Base-by-base conservation (phyloP, 108 stramenopile species). In the Aurantiochytrium sp. region DNA sequence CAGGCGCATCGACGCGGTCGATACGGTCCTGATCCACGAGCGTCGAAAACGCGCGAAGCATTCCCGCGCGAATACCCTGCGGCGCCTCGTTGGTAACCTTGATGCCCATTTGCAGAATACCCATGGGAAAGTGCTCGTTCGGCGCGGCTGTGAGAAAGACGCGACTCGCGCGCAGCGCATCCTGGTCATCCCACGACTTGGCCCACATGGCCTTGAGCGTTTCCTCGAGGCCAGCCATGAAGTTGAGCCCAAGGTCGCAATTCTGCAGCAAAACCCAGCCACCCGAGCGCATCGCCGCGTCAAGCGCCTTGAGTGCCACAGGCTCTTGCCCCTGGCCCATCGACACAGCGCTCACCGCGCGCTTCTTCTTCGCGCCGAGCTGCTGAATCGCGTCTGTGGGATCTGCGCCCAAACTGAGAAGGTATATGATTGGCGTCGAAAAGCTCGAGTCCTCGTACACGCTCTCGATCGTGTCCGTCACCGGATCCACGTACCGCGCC, bases 81-180 rank as follows among this genome's bases (percentile, higher is more conserved):
- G 97, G 97, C 28, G 96, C 96, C 72, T 97, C 96, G 88, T 97
- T 97, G 0, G 97, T 96, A 12, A 97, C 96, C 95, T 97, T 97
- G 73, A 95, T 96, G 88, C 94, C 95, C 97, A 97, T 96, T 89
- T 97, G 97, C 44, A 97, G 95, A 89, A 97, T 90, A 6, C 97
- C 97, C 43, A 97, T 91, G 5, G 97, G 97, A 87, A 97, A 97
- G 87, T 95, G 95, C 53, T 91, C 89, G 90, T 96, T 91, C 12
- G 97, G 97, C 71, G 96, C 92, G 18, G 96, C 96, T 16, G 97
- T 97, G 89, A 97, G 95, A 88, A 97, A 97, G 87, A 97, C 91
- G 4, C 97, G 91, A 91, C 96, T 97, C 88, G 92, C 94, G n/a
- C 96, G 95, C 88, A 96, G 96, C 93, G 96, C 93, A 60, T 83